phyloP scores from a whole-genome alignment of 2,329 filamentous ascomycete species.

The Colletotrichum sp. region DNA sequence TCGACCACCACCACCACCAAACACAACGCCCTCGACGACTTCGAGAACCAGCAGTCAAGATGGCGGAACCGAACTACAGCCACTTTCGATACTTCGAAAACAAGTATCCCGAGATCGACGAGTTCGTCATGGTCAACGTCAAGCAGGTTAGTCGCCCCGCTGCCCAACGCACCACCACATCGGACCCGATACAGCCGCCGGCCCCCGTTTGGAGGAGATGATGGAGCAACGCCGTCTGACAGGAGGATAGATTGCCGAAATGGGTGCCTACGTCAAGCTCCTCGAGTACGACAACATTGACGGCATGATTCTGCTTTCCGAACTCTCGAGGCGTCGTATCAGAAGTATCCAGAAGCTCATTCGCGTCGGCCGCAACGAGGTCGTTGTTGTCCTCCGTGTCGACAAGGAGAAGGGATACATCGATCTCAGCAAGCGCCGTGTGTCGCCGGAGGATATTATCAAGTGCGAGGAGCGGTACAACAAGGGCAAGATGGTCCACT shows the following conservation, averaged over 20 bases:
- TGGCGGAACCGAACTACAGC: constrained; percentile 90
- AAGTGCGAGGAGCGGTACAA: constrained; percentile 99
- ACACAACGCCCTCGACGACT: constrained; percentile 15
- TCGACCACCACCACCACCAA: constrained; percentile 19
- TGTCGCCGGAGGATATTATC: constrained; percentile 95
- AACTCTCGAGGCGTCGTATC: constrained; percentile 97
- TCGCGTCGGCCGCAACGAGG: constrained; percentile 95
- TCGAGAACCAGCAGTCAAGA: constrained; percentile 60
- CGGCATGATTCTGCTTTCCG: constrained; percentile 98
- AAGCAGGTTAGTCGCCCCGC: constrained; percentile 75
- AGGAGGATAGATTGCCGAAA: constrained; percentile 83
- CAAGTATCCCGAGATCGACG: constrained; percentile 97
- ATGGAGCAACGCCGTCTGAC: constrained; percentile 22
- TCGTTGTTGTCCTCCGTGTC: constrained; percentile 96
- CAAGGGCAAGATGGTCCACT: constrained; percentile 99
- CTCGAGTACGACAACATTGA: constrained; percentile 99
- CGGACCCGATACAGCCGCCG: neutral
- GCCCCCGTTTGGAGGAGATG: neutral
- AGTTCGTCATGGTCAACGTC: constrained; percentile 99
- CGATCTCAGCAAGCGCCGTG: constrained; percentile 97
- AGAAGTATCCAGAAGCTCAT: constrained; percentile 99
- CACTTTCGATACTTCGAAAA: constrained; percentile 86
- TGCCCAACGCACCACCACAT: constrained; percentile 16
- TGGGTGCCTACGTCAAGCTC: constrained; percentile 99
- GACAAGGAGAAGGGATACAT: constrained; percentile 99